Base-by-base conservation (phyloP, 108 stramenopile genomes). In the Discostella pseudostelligera region DNA sequence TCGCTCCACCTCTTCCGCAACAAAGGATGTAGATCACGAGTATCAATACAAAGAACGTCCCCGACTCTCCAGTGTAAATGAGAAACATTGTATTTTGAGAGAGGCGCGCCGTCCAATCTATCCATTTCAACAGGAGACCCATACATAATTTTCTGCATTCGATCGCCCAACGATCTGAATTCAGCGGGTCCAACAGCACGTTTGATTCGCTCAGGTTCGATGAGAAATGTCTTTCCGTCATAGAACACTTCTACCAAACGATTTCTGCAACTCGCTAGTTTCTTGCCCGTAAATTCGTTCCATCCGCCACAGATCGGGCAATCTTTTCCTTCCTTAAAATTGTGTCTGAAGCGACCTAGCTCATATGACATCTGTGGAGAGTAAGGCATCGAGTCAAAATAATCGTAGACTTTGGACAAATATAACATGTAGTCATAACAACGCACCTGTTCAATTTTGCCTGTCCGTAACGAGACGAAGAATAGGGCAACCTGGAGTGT, bases 151-250 rank as follows among this genome's bases (percentile, higher is more conserved):
- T 17, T 26, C 8, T 26, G 3, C 29, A 16, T 44, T 4, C 20
- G 22, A 40, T 49, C 42, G 12, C 12, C 37, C 12, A 32, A 19
- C 19, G 56, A 47, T 6, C 50, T 28, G 14, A 55, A 32, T 25
- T 74, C 67, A 19, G 65, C 14, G 1, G 16, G 43, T 42, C 64
- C 61, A 32, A 72, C 49, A 13, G 76, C 76, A 45, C 76, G 28
- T 28, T 47, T 19, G 46, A 84, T 66, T 49, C 83, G 57, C 51
- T 80, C 79, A 21, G 74, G 78, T 49, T 84, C 83, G 39, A 84
- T 67, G 4, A 84, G 70, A 55, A 70, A 75, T 13, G 49, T 39
- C 3, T 54, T 59, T 5, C 56, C 62, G 22, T 32, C 44, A 55
- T 77, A 65, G 0, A 44, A 37, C 12, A 81, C 82, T 50, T 80